These are phyloP conservation scores for Podila clonocystis DNA, from an alignment of 192 early-diverging fungal genomes.

Conservation along the genomic window DNA sequence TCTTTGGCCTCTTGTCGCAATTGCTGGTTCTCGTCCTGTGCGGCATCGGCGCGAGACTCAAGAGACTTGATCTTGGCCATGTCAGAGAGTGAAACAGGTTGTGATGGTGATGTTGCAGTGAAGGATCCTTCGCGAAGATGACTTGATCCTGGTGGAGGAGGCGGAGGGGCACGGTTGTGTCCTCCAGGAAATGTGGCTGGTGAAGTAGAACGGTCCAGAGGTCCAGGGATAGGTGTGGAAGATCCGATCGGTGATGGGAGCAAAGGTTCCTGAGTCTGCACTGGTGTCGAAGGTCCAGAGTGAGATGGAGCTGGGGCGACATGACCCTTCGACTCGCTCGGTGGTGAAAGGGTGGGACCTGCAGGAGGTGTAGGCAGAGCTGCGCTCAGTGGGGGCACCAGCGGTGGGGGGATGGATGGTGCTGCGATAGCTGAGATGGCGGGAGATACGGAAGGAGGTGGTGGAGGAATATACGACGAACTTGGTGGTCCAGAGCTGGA, in stretches of 20 bases:
- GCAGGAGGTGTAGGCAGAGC: neutral
- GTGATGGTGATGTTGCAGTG: neutral
- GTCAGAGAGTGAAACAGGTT: neutral
- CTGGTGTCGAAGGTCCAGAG: neutral
- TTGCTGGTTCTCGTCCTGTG: constrained; percentile 18
- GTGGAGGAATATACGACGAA: constrained; percentile 17
- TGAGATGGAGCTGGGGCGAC: neutral
- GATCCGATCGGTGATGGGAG: constrained; percentile 12
- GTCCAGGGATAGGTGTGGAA: constrained; percentile 49
- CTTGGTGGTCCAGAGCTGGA: neutral
- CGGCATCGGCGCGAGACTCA: constrained; percentile 11
- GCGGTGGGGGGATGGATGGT: constrained; percentile 5
- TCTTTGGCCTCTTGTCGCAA: constrained; percentile 18
- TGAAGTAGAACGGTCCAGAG: constrained; percentile 26
- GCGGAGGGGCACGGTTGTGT: neutral
- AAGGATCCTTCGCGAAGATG: constrained; percentile 6
- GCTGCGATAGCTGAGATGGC: neutral
- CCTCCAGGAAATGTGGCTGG: constrained; percentile 8
- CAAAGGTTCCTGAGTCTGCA: constrained; percentile 5
- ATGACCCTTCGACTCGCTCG: too few species aligned
- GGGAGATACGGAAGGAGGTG: constrained; percentile 4
- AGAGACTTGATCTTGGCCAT: constrained; percentile 22
- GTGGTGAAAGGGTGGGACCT: neutral
- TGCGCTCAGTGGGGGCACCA: constrained; percentile 4
- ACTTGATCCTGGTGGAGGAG: constrained; percentile 6